These are phyloP conservation scores for Musa beccarii DNA, from an alignment of 176 grass and related monocot genomes.

Conservation along the genomic window DNA sequence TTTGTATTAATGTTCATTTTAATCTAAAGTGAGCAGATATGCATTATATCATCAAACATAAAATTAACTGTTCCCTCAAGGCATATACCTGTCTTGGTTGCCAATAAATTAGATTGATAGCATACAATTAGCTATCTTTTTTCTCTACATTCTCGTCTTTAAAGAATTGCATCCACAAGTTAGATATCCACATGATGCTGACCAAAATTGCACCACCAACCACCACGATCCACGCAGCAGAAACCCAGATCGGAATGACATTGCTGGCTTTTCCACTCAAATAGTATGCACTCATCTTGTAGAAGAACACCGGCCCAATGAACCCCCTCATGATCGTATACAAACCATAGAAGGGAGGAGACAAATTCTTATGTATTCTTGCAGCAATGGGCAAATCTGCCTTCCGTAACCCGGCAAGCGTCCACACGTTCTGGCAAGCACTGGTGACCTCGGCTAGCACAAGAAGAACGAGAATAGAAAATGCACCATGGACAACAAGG, in stretches of 20 bases:
- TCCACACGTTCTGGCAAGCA: constrained; percentile 71
- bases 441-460: constrained; percentile 75
- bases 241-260: constrained; percentile 74
- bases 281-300: constrained; percentile 61
- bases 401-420: constrained; percentile 64
- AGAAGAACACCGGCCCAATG: constrained; percentile 58
- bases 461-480: constrained; percentile 63
- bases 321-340: constrained; percentile 71
- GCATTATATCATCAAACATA: too few relatives aligned
- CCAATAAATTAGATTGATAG: too few relatives aligned
- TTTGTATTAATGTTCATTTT: too few relatives aligned
- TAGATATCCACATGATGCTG: constrained; percentile 88
- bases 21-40: too few relatives aligned
- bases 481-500: constrained; percentile 59
- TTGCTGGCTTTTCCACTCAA: constrained; percentile 49
- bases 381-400: constrained; percentile 44
- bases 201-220: constrained; percentile 65
- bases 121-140: constrained; percentile 36
- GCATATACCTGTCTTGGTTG: neutral
- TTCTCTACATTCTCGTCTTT: constrained; percentile 40
- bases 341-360: constrained; percentile 63
- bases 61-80: neutral
- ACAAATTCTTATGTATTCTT: constrained; percentile 39
- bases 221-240: constrained; percentile 68
- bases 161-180: constrained; percentile 63